Percentiles rank a stretch among this genome's conserved stretches.
Conservation (phyloP, 2,329 filamentous ascomycete genomes). For the Tolypocladium paradoxum region DNA sequence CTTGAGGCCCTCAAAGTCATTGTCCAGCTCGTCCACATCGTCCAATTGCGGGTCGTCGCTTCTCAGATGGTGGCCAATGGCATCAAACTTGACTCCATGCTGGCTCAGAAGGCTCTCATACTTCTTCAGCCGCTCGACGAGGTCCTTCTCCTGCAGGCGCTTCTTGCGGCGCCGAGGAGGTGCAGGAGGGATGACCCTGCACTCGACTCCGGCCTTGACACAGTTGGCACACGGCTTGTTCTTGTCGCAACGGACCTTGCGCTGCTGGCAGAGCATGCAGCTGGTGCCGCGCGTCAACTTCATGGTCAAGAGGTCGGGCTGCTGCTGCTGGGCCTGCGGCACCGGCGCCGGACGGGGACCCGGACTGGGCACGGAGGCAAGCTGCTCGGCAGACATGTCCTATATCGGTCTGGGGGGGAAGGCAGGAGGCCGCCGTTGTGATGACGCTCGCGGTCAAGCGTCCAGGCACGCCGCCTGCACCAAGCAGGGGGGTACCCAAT, state of each 20-base stretch:
- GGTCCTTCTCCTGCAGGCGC: constrained; percentile 57
- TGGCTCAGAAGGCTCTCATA: constrained; percentile 58
- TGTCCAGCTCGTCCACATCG: constrained; percentile 45
- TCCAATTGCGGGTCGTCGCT: constrained; percentile 24
- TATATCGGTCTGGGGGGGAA: background rate
- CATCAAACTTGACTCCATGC: constrained; percentile 58
- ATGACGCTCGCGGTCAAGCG: background rate
- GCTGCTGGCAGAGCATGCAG: constrained; percentile 65
- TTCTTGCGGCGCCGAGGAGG: constrained; percentile 49
- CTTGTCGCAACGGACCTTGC: constrained; percentile 66
- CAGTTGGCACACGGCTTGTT: constrained; percentile 62
- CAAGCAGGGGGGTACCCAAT: background rate
- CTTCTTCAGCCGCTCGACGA: constrained; percentile 56
- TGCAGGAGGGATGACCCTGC: constrained; percentile 45
- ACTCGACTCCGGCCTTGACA: constrained; percentile 50
- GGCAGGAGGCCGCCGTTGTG: background rate
- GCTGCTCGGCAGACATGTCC: constrained; percentile 3
- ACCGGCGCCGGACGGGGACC: constrained; percentile 7
- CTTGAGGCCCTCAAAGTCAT: constrained; percentile 43
- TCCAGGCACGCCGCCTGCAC: background rate
- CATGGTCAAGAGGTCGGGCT: constrained; percentile 30
- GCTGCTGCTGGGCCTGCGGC: constrained; percentile 9
- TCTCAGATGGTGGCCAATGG: constrained; percentile 41
- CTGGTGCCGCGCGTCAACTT: constrained; percentile 50
- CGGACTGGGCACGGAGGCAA: background rate